Conservation (phyloP, 2,329 filamentous ascomycete species). For the Xylariaceae sp. region DNA sequence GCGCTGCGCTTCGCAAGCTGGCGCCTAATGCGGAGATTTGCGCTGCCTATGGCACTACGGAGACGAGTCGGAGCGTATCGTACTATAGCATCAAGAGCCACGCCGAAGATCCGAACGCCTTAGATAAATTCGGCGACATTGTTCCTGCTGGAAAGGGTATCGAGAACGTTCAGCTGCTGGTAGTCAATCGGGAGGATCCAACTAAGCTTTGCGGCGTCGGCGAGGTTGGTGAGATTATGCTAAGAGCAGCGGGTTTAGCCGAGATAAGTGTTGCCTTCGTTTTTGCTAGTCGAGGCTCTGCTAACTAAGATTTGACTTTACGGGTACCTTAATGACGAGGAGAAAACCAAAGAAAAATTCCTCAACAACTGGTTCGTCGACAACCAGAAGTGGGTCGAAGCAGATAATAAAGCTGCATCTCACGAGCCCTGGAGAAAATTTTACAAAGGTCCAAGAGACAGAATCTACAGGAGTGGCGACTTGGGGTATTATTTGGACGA, state of each 20-base stretch:
- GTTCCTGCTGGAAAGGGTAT: constrained; percentile 85
- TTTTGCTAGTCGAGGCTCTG: too few relatives aligned
- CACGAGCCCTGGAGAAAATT: constrained; percentile 73
- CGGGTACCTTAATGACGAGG: constrained; percentile 63
- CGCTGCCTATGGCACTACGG: constrained; percentile 56
- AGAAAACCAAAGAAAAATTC: constrained; percentile 72
- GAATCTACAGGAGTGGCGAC: constrained; percentile 85
- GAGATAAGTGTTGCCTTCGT: background rate
- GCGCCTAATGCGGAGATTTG: constrained; percentile 59
- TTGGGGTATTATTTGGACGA: constrained; percentile 55
- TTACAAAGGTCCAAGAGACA: constrained; percentile 79
- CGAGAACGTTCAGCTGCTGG: constrained; percentile 82
- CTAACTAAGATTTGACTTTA: too few relatives aligned
- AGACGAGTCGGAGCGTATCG: constrained; percentile 52
- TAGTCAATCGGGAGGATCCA: constrained; percentile 68
- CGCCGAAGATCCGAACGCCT: constrained; percentile 53
- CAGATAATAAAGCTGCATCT: constrained; percentile 52
- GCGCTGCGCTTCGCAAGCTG: constrained; percentile 69
- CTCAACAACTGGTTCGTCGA: constrained; percentile 84
- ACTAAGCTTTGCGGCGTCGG: constrained; percentile 74
- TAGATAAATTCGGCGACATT: constrained; percentile 58
- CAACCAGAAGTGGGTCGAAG: constrained; percentile 63
- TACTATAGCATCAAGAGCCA: constrained; percentile 75
- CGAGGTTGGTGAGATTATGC: constrained; percentile 79
- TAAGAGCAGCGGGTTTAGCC: constrained; percentile 60